Evolutionary conservation across 2,329 filamentous ascomycete genomes (phyloP), one percentile per base, ranked within the genome.

Genomic region (Bipolaris oryzae): DNA sequence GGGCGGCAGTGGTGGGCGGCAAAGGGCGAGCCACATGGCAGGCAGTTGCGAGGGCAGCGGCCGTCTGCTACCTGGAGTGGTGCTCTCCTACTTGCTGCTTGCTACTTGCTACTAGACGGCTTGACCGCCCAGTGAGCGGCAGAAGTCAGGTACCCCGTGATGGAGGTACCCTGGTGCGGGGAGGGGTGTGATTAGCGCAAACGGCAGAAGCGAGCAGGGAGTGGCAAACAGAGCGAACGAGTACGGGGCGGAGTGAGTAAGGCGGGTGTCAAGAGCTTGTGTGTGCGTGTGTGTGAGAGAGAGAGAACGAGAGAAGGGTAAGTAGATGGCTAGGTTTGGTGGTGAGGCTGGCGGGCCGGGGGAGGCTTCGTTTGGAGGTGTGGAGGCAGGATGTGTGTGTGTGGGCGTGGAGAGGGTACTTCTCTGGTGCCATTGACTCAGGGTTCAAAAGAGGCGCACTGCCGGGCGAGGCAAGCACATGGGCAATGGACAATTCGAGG

Each of bases 121-220:
- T 39, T 10, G 37, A 39, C 16, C 58, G 63, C 65, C 65, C 59
- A 62, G 60, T 15, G 34, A 23, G 58, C 64, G 68, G 67, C 62
- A 73, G 65, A 70, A 68, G 55, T 61, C 60, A 60, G 61, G 53
- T 58, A 45, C 58, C 69, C 68, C 74, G 70, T 74, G 58, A 60
- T 61, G 55, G 25, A 37, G 33, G 16, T 7, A 34, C 23, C 34
- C 55, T 39, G 42, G 46, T 16, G 49, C 39, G 38, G 25, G 38
- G 47, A 16, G 49, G 25, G 21, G 34, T 45, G 16, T 31, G n/a
- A 9, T 44, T 31, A 44, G 50, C 46, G 50, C 56, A 50, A 53
- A 41, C 44, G 53, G 53, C 7, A 34, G 45, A 21, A 37, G 21
- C 34, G 31, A 23, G 25, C 47, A 37, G 23, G 7, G 38, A 25